Percentiles rank a stretch among this genome's conserved stretches.
These are phyloP conservation scores for Groenewaldozyma salmanticensis DNA, from an alignment of 805 yeast genomes.

Conservation along the genomic window DNA sequence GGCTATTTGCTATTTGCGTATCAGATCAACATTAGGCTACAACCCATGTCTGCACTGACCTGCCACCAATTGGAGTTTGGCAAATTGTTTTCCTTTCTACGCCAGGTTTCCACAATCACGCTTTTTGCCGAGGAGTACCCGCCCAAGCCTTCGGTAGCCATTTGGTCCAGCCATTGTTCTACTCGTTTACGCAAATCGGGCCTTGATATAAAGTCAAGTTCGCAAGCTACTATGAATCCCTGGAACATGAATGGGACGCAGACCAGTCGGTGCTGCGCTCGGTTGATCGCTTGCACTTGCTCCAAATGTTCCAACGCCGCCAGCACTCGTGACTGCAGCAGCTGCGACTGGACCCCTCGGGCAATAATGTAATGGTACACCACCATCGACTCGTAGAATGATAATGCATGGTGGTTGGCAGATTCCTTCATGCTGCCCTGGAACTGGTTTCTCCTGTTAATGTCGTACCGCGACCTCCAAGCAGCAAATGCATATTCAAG, in stretches of 20 bases:
- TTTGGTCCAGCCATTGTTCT: conserved; percentile 48
- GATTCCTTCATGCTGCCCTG: conserved; percentile 42
- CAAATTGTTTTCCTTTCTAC: conserved; percentile 53
- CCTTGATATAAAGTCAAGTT: conserved; percentile 40
- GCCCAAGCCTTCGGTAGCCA: conserved; percentile 52
- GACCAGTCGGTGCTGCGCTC: conserved; percentile 40
- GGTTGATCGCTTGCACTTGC: conserved; percentile 48
- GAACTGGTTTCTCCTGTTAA: conserved; percentile 14
- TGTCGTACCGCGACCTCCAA: conserved; percentile 64
- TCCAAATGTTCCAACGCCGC: conserved; percentile 56
- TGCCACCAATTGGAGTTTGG: conserved; percentile 64
- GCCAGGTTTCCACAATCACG: conserved; percentile 80
- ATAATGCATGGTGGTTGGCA: conserved; percentile 67
- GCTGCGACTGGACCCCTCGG: conserved; percentile 42
- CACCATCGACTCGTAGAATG: conserved; percentile 63
- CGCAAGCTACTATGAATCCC: conserved; percentile 82
- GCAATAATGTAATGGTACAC: conserved; percentile 65
- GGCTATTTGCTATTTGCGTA: background rate
- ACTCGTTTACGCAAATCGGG: conserved; percentile 48
- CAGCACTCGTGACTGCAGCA: conserved; percentile 53
- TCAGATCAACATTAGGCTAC: conserved; percentile 57
- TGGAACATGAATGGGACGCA: conserved; percentile 80
- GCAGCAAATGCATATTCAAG: conserved; percentile 43
- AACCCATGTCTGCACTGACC: conserved; percentile 75
- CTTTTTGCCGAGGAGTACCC: conserved; percentile 82